These are phyloP conservation scores for Pseudogymnoascus sp. DNA, from an alignment of 2,329 filamentous ascomycete genomes.

Conservation along the genomic window DNA sequence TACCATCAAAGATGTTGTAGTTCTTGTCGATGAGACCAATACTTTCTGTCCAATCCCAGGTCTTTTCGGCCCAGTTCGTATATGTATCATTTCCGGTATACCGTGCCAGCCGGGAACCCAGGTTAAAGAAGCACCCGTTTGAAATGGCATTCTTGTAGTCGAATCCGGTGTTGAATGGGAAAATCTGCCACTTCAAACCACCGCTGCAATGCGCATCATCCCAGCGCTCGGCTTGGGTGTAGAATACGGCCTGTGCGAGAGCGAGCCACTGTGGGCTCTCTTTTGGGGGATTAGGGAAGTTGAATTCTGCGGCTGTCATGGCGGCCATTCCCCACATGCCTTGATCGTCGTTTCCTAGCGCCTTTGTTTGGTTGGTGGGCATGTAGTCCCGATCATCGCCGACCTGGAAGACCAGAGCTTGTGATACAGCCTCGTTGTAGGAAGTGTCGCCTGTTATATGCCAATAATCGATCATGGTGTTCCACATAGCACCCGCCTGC, in stretches of 20 bases:
- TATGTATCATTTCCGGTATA: slow-evolving; percentile 78
- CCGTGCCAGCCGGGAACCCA: slow-evolving; percentile 61
- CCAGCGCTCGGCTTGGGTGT: slow-evolving; percentile 66
- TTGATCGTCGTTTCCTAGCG: slow-evolving; percentile 32
- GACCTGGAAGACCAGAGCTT: slow-evolving; percentile 51
- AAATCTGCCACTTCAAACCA: slow-evolving; percentile 81
- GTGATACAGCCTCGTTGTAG: slow-evolving; percentile 46
- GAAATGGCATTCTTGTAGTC: slow-evolving; percentile 62
- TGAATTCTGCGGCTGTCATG: slow-evolving; percentile 69
- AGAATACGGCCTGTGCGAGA: slow-evolving; percentile 70
- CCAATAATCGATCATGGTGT: slow-evolving; percentile 54
- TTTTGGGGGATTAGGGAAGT: slow-evolving; percentile 58
- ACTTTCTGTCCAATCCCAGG: slow-evolving; percentile 57
- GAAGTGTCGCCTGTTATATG: slow-evolving; percentile 50
- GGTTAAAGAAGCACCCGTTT: slow-evolving; percentile 63
- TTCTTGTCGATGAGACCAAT: slow-evolving; percentile 50
- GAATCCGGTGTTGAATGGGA: slow-evolving; percentile 56
- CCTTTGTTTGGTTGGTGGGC: slow-evolving; percentile 37
- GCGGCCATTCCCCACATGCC: slow-evolving; percentile 81
- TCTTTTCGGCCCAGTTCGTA: slow-evolving; percentile 61
- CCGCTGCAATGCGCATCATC: slow-evolving; percentile 58
- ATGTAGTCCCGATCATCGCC: slow-evolving; percentile 50
- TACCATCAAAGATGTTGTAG: slow-evolving; percentile 52
- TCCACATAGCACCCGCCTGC: slow-evolving; percentile 55
- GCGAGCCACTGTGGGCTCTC: slow-evolving; percentile 67